These are phyloP conservation scores for Porcisia hertigi DNA, from an alignment of 208 protist species.

Conservation along the genomic window DNA sequence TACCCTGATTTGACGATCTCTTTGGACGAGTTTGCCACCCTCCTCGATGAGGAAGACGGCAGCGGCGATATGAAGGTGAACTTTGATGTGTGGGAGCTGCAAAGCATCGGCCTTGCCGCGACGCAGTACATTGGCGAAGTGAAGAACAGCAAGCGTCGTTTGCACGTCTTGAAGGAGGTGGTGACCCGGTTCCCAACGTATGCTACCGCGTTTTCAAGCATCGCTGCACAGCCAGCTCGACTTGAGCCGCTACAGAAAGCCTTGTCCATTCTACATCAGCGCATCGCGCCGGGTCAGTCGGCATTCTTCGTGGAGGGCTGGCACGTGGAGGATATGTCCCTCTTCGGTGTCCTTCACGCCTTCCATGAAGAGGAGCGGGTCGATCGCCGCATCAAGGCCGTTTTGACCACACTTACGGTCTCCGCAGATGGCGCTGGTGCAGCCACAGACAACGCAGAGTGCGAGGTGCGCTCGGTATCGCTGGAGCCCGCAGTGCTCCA, in stretches of 20 bases:
- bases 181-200: constrained; percentile 88
- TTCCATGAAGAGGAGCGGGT: constrained; percentile 42
- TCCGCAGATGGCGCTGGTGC: neutral
- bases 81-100: constrained; percentile 72
- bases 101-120: constrained; percentile 60
- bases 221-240: constrained; percentile 18
- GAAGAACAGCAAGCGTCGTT: constrained; percentile 41
- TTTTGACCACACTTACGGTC: constrained; percentile 4
- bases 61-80: constrained; percentile 52
- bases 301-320: constrained; percentile 57
- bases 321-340: constrained; percentile 30
- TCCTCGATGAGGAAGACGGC: constrained; percentile 35
- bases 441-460: neutral
- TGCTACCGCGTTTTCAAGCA: constrained; percentile 47
- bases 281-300: constrained; percentile 25
- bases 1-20: constrained; percentile 33
- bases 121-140: constrained; percentile 51
- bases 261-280: constrained; percentile 15
- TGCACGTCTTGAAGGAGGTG: constrained; percentile 73
- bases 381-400: constrained; percentile 3
- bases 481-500: constrained; percentile 5
- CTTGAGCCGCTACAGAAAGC: constrained; percentile 20
- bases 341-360: constrained; percentile 57
- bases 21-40: constrained; percentile 44
- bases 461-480: neutral